phyloP scores from a whole-genome alignment of 345 rosid genomes.

The Cochlearia excelsa region DNA sequence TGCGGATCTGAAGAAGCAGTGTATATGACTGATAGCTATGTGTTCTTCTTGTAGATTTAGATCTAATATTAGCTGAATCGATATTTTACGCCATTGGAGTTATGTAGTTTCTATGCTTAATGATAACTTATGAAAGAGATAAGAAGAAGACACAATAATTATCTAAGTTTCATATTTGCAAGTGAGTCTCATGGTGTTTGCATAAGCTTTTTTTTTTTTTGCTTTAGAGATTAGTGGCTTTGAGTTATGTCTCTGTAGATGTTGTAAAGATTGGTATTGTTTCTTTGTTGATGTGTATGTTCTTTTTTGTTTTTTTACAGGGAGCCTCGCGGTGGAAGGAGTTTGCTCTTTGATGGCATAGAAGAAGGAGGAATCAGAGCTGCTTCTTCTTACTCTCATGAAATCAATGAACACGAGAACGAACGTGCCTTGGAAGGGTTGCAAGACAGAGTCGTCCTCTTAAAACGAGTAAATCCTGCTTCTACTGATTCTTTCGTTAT shows the following conservation, averaged over 20 bases:
- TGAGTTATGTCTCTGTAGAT: neutral
- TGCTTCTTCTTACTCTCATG: conserved; percentile 75
- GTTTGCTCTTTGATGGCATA: conserved; percentile 80
- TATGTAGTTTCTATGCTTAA: neutral
- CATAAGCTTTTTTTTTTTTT: neutral
- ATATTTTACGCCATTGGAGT: too few species aligned
- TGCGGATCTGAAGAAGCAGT: conserved; percentile 24
- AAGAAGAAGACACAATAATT: neutral
- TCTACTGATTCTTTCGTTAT: conserved; percentile 3
- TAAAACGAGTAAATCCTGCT: conserved; percentile 68
- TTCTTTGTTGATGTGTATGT: conserved; percentile 4
- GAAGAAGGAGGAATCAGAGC: conserved; percentile 98
- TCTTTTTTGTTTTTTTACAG: conserved; percentile 32
- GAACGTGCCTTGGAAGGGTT: conserved; percentile 90
- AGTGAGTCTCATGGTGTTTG: conserved; percentile 10
- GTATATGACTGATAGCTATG: conserved; percentile 11
- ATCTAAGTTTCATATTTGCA: conserved; percentile 1
- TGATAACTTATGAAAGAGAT: neutral
- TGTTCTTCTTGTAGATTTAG: conserved; percentile 9
- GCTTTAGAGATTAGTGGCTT: conserved; percentile 6
- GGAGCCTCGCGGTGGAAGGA: conserved; percentile 67
- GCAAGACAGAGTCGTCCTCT: conserved; percentile 81
- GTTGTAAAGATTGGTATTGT: conserved; percentile 7
- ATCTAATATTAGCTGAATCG: neutral
- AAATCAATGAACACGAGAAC: conserved; percentile 89